Evolutionary conservation across 768 basidiomycete species (phyloP).

Genomic region (Auricularia heimuer): DNA sequence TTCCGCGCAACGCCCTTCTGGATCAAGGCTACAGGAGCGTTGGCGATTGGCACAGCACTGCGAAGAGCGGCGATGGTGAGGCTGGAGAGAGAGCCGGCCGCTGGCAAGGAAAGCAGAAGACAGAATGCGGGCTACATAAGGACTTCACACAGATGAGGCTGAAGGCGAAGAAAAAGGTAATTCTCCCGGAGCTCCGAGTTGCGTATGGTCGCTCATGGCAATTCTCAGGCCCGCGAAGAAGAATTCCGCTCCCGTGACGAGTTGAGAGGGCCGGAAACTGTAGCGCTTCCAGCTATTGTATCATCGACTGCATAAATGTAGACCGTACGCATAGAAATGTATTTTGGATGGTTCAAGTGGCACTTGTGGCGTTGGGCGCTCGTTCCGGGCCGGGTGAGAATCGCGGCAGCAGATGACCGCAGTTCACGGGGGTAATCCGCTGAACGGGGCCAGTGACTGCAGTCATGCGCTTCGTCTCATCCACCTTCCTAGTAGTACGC

Average conservation of each 20-base stretch:
- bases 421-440: too few species aligned
- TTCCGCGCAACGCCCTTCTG: constrained; percentile 82
- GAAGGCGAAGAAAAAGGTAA: constrained; percentile 21
- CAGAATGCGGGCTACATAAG: constrained; percentile 91
- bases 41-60: constrained; percentile 97
- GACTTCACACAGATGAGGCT: constrained; percentile 67
- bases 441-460: background rate
- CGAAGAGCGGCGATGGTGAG: constrained; percentile 52
- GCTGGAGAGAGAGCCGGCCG: constrained; percentile 75
- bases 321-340: background rate
- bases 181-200: background rate
- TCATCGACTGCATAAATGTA: background rate
- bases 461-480: background rate
- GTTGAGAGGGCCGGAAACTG: constrained; percentile 8
- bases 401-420: too few species aligned
- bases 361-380: too few species aligned
- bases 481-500: background rate
- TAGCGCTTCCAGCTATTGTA: background rate
- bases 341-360: too few species aligned
- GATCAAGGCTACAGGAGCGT: constrained; percentile 89
- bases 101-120: constrained; percentile 86
- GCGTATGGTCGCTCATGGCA: background rate
- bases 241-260: constrained; percentile 17
- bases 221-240: constrained; percentile 17
- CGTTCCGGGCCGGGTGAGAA: too few species aligned